These are phyloP conservation scores for Malassezia sp. DNA, from an alignment of 1,284 basidiomycete genomes.

Conservation along the genomic window DNA sequence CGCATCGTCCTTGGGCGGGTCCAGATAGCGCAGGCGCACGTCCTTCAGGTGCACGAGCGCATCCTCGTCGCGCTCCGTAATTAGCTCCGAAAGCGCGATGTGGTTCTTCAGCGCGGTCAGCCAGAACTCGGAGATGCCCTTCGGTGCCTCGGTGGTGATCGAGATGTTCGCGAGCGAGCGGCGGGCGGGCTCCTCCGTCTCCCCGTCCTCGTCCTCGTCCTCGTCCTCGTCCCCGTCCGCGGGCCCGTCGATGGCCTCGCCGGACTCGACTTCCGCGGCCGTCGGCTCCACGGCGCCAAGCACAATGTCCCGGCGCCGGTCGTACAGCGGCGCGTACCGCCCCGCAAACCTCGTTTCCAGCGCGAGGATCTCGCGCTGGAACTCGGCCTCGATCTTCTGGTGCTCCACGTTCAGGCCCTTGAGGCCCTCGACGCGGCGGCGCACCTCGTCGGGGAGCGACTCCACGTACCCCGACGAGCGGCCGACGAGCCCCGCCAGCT, in stretches of 20 bases:
- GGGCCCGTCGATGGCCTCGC: conserved; percentile 56
- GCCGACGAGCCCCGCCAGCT: conserved; percentile 60
- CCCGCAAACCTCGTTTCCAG: conserved; percentile 94
- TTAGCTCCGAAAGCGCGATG: conserved; percentile 69
- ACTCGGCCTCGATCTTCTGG: conserved; percentile 81
- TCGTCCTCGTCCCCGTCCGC: conserved; percentile 52
- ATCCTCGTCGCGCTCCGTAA: conserved; percentile 81
- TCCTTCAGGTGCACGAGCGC: conserved; percentile 59
- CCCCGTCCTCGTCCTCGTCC: conserved; percentile 33
- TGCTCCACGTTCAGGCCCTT: conserved; percentile 91
- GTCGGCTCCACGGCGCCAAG: conserved; percentile 66
- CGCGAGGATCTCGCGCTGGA: conserved; percentile 90
- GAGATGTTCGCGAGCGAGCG: conserved; percentile 48
- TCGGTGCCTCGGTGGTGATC: conserved; percentile 47
- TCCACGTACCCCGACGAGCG: conserved; percentile 77
- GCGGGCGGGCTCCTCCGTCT: conserved; percentile 33
- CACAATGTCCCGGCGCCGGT: conserved; percentile 73
- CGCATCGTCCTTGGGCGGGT: not conserved
- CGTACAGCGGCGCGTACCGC: conserved; percentile 74
- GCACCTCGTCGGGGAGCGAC: conserved; percentile 67
- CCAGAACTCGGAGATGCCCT: conserved; percentile 92
- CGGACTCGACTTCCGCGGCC: conserved; percentile 68
- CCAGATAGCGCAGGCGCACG: conserved; percentile 59
- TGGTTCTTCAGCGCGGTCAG: conserved; percentile 90
- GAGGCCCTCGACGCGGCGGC: conserved; percentile 75